Base-by-base conservation (phyloP, 805 yeast genomes). In the Candida gorgasii region DNA sequence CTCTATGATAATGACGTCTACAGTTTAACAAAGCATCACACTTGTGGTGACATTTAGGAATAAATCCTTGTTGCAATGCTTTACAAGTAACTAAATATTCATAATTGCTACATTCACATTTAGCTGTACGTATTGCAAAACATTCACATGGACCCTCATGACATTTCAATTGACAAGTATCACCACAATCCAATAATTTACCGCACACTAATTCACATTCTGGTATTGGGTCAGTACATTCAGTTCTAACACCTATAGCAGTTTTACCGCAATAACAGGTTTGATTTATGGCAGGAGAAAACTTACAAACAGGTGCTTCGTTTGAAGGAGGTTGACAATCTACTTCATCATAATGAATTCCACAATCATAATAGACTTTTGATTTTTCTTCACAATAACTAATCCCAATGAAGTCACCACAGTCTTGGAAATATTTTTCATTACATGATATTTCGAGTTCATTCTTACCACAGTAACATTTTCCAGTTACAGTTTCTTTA, bases 221-320 rank as follows among this genome's bases (percentile, higher is more conserved):
- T 3, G 96, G 93, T 27, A 89, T 73, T 1, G 89, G 84, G 49
- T 88, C 96, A 1, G 84, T 70, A 62, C 97, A 89, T 22, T 71
- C 63, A 0, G 51, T 52, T 49, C 97, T 73, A 9, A 63, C 44
- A 1, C 67, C 68, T 1, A 56, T 56, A 4, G 56, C 51, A 2
- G 80, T 74, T 54, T 84, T 81, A 1, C 96, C 96, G 69, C 97
- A 89, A 27, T 84, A 85, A 63, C 97, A 89, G 1, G 78, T 75
- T 19, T 68, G 76, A n/a, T 83, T 60, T 1, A 64, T 49, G 13
- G 69, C 64, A 0, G 96, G 95, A 4, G 86, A 69, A 33, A 70
- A 66, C 9, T 84, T 85, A 63, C 97, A 89, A 18, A 46, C 52
- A 3, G 45, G 53, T 2, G 47, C 37, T 8, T 30, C 31, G 5